These are phyloP conservation scores for Jamesozyma piceae DNA, from an alignment of 805 yeast genomes.

Conservation along the genomic window DNA sequence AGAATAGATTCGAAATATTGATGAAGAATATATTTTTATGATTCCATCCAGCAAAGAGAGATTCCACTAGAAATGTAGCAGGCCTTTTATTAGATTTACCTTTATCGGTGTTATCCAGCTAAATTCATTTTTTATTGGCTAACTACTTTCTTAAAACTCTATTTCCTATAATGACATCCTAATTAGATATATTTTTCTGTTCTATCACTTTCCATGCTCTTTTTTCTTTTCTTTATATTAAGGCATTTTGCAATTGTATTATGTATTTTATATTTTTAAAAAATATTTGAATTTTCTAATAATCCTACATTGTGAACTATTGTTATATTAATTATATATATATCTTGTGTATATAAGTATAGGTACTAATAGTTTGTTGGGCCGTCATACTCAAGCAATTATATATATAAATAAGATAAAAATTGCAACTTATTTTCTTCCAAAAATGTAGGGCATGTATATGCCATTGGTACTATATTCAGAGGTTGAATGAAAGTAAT, in stretches of 20 bases:
- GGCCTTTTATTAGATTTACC: too few relatives aligned
- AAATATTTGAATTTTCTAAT: background rate
- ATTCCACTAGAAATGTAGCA: background rate
- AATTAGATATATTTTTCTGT: background rate
- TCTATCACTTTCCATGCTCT: background rate
- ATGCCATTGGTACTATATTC: too few relatives aligned
- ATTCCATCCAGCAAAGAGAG: background rate
- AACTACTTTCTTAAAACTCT: background rate
- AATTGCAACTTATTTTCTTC: too few relatives aligned
- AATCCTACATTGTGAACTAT: background rate
- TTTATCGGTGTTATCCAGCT: too few relatives aligned
- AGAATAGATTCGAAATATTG: background rate
- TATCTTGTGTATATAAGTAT: background rate
- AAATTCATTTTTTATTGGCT: background rate
- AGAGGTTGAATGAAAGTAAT: too few relatives aligned
- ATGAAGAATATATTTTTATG: background rate
- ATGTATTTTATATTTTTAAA: conserved; percentile 1
- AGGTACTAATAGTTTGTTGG: too few relatives aligned
- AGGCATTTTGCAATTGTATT: background rate
- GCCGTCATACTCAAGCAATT: too few relatives aligned
- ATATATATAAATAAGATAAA: too few relatives aligned
- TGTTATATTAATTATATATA: background rate
- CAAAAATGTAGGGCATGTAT: too few relatives aligned
- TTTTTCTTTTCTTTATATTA: background rate
- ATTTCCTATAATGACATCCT: background rate